Evolutionary conservation across 768 basidiomycete genomes (phyloP), one percentile per base, ranked within the genome.

Genomic region (Boletus tylopilopsis): DNA sequence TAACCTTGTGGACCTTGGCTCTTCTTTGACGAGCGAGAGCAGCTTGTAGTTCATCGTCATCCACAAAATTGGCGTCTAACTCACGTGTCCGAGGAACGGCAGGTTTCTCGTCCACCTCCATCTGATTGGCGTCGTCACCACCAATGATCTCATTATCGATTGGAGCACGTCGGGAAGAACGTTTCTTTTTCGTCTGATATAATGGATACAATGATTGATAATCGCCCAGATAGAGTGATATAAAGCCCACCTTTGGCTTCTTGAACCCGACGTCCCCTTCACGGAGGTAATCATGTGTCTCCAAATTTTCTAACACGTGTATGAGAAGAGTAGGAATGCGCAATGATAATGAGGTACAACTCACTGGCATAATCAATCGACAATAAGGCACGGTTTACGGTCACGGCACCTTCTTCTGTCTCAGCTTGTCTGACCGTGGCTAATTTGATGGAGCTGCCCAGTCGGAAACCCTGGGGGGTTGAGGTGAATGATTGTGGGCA

Each of bases 21-120:
- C 87, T 81, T 50, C 96, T 79, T 50, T 90, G 83, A 10, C 90
- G 82, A 30, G 95, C 86, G 50, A 98, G 76, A 23, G 90, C 91
- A 35, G 90, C 89, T 75, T 97, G 94, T 36, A 99, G 80, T 62
- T 99, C 96, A 68, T 99, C 96, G 68, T 99, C 96, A 71, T 98
- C 96, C 55, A 98, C 87, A 68, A 96, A 91, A 71, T 95, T 95
- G 59, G 78, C 76, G 64, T 94, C 83, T 45, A 92, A 76, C 64
- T 93, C 82, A 60, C 87, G 78, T 56, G 75, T 74, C 57, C 85
- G 76, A 51, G 84, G 81, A 23, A 82, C 70, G 49, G 81, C 73
- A n/a, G 87, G 81, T 58, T 79, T 83, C 58, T 79, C 71, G 61
- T 96, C 94, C 47, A 94, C 79, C 27, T 90, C 81, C 89, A 95